Conservation (phyloP, 2,329 filamentous ascomycete genomes). For the Pseudonectria buxi region DNA sequence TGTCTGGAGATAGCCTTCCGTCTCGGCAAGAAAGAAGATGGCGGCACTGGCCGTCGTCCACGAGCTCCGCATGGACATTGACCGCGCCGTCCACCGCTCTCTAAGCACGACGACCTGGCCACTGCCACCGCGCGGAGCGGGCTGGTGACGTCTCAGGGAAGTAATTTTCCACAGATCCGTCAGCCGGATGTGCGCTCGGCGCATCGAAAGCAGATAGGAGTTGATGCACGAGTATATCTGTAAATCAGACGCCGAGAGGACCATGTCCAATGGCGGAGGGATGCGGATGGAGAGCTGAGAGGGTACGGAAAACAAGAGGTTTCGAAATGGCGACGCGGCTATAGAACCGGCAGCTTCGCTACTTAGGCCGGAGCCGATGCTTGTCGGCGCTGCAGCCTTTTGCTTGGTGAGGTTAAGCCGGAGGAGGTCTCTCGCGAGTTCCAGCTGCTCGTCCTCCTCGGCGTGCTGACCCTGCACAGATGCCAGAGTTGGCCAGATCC, state of each 20-base stretch:
- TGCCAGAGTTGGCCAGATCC: conserved; percentile 75
- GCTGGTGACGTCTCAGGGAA: conserved; percentile 68
- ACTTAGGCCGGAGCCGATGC: conserved; percentile 30
- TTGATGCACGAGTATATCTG: conserved; percentile 79
- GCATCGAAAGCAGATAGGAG: conserved; percentile 78
- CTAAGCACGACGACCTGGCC: conserved; percentile 56
- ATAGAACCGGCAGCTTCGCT: conserved; percentile 28
- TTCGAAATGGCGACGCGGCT: conserved; percentile 59
- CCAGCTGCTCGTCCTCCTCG: conserved; percentile 76
- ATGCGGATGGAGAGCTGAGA: conserved; percentile 64
- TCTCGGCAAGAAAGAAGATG: conserved; percentile 83
- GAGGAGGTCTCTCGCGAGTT: conserved; percentile 72
- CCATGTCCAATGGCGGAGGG: conserved; percentile 76
- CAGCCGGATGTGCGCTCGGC: conserved; percentile 76
- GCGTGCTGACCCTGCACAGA: conserved; percentile 62
- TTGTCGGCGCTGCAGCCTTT: conserved; percentile 31
- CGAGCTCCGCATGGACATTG: conserved; percentile 65
- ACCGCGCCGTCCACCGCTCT: conserved; percentile 55
- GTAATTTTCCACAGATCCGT: conserved; percentile 83
- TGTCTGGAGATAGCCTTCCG: conserved; percentile 81
- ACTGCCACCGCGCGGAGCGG: conserved; percentile 58
- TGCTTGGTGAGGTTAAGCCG: conserved; percentile 57
- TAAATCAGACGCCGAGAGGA: conserved; percentile 70
- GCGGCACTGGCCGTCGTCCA: conserved; percentile 89
- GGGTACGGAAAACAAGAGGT: conserved; percentile 73